A percentile compares a stretch with the other conserved stretches of the same genome.
phyloP scores from a whole-genome alignment of 2,329 filamentous ascomycete genomes.

The Beauveria scarabaeidicola region DNA sequence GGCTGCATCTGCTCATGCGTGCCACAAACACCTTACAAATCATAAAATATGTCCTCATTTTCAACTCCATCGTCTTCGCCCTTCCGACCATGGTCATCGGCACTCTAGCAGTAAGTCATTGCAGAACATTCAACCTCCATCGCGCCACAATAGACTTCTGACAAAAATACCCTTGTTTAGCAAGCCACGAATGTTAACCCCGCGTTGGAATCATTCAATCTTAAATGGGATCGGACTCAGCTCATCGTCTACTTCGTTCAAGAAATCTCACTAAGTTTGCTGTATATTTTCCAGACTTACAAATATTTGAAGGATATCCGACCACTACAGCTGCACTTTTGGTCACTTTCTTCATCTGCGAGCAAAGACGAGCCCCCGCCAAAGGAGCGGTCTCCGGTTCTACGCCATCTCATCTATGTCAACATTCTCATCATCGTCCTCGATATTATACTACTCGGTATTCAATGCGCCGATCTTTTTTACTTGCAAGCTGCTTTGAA shows the following conservation, averaged over 20 bases:
- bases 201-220: constrained; percentile 19
- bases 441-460: constrained; percentile 32
- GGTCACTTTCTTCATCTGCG: constrained; percentile 37
- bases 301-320: constrained; percentile 7
- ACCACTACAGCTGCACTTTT: constrained; percentile 12
- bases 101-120: constrained; percentile 35
- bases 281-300: constrained; percentile 33
- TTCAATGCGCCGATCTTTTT: constrained; percentile 29
- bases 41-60: constrained; percentile 46
- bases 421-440: constrained; percentile 38
- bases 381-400: constrained; percentile 14
- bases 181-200: constrained; percentile 20
- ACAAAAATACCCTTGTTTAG: constrained; percentile 12
- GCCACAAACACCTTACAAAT: constrained; percentile 36
- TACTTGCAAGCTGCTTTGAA: constrained; percentile 29
- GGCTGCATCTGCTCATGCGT: constrained; percentile 49
- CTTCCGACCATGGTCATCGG: constrained; percentile 44
- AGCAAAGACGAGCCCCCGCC: constrained; percentile 23
- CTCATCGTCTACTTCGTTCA: constrained; percentile 45
- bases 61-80: constrained; percentile 42
- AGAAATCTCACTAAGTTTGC: constrained; percentile 39
- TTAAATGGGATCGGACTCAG: constrained; percentile 42
- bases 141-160: not conserved
- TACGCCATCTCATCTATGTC: constrained; percentile 33
- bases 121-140: not conserved